phyloP scores from a whole-genome alignment of 768 basidiomycete genomes.

The Boletus vinaceobasis region DNA sequence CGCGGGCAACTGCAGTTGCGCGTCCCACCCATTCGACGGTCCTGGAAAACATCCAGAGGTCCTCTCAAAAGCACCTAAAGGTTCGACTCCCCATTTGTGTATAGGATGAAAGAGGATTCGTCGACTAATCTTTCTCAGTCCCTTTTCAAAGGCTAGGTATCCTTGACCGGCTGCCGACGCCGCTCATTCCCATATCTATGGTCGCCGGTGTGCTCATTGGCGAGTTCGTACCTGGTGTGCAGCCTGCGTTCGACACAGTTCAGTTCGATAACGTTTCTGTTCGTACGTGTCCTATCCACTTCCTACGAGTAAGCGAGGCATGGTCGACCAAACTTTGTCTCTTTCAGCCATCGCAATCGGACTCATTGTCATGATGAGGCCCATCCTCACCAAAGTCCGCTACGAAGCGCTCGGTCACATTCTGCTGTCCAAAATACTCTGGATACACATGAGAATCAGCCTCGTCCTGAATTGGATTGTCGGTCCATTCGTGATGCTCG shows the following conservation, averaged over 20 bases:
- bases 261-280: constrained; percentile 70
- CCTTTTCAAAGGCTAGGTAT: constrained; percentile 44
- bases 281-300: constrained; percentile 48
- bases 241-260: constrained; percentile 58
- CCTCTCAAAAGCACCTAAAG: neutral
- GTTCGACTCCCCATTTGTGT: neutral
- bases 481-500: constrained; percentile 83
- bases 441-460: constrained; percentile 67
- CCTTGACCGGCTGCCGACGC: constrained; percentile 60
- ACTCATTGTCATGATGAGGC: constrained; percentile 88
- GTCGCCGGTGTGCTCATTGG: constrained; percentile 74
- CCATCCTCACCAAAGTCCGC: constrained; percentile 70
- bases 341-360: constrained; percentile 72
- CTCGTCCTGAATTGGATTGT: constrained; percentile 76
- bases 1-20: neutral
- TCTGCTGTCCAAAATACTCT: constrained; percentile 50
- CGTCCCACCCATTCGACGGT: neutral
- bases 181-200: constrained; percentile 69
- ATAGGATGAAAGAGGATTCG: neutral
- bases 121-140: constrained; percentile 18
- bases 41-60: neutral
- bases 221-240: constrained; percentile 57
- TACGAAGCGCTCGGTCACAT: constrained; percentile 66
- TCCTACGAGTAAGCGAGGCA: neutral
- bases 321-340: neutral